These are phyloP conservation scores for Acer saccharum DNA, from an alignment of 345 rosid genomes.

Conservation along the genomic window DNA sequence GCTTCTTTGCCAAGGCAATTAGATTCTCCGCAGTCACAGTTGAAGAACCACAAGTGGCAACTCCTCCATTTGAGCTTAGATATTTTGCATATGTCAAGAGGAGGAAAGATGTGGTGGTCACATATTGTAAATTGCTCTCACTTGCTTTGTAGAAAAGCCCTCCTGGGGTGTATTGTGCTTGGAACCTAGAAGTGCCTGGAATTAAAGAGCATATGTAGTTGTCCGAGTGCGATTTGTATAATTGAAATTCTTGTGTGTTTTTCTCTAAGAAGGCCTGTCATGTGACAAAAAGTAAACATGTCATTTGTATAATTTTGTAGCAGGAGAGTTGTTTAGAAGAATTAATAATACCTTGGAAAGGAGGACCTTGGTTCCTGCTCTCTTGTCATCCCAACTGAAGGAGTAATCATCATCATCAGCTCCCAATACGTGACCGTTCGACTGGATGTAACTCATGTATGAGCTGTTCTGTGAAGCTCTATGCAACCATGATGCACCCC, in stretches of 20 bases:
- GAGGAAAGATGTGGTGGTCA: conserved; percentile 62
- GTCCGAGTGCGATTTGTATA: conserved; percentile 68
- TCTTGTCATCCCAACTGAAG: conserved; percentile 83
- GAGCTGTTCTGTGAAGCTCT: conserved; percentile 55
- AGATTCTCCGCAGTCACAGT: conserved; percentile 41
- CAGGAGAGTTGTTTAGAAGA: neutral
- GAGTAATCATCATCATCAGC: conserved; percentile 62
- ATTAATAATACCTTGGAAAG: conserved; percentile 51
- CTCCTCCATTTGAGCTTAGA: conserved; percentile 42
- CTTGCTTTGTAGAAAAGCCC: conserved; percentile 69
- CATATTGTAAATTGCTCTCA: conserved; percentile 72
- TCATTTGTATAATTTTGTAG: neutral
- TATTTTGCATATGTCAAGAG: conserved; percentile 66
- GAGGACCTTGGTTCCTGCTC: conserved; percentile 67
- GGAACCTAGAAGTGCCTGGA: conserved; percentile 58
- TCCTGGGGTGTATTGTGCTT: conserved; percentile 73
- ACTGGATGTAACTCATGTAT: conserved; percentile 54
- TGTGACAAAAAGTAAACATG: neutral
- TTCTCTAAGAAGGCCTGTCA: conserved; percentile 61
- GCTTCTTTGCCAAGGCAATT: conserved; percentile 54
- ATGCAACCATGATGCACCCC: conserved; percentile 80
- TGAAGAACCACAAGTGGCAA: conserved; percentile 45
- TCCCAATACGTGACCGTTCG: conserved; percentile 65
- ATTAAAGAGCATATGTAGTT: conserved; percentile 67
- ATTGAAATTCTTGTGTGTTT: conserved; percentile 43